Conservation (phyloP, 805 yeast genomes). For the Cyberlindnera nakhonratchasimensis region DNA sequence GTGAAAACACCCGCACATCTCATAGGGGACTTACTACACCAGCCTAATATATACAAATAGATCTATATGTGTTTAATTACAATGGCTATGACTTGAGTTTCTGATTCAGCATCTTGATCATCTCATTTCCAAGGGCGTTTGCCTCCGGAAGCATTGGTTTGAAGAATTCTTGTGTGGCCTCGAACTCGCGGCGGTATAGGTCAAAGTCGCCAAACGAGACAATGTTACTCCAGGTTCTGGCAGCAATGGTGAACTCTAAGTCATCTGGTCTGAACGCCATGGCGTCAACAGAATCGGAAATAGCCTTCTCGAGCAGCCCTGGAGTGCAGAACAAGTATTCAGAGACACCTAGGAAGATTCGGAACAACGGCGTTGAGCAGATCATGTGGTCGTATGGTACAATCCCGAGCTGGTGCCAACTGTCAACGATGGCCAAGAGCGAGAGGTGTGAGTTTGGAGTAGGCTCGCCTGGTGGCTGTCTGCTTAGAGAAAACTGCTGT, state of each 20-base stretch:
- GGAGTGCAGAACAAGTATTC: constrained; percentile 89
- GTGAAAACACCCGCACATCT: too few species aligned
- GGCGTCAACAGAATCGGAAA: constrained; percentile 66
- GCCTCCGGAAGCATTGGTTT: constrained; percentile 87
- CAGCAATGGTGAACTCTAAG: constrained; percentile 87
- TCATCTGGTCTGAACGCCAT: constrained; percentile 81
- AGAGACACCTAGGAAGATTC: constrained; percentile 91
- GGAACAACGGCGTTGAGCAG: constrained; percentile 89
- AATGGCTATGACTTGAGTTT: constrained; percentile 10
- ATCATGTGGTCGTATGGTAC: constrained; percentile 96
- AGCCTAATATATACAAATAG: too few species aligned
- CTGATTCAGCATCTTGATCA: constrained; percentile 61
- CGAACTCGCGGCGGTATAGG: constrained; percentile 68
- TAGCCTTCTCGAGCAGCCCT: constrained; percentile 73
- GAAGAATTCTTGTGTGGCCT: constrained; percentile 78
- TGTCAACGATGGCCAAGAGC: constrained; percentile 84
- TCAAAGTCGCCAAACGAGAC: constrained; percentile 73
- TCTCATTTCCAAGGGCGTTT: constrained; percentile 82
- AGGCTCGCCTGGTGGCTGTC: constrained; percentile 58
- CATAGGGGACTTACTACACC: too few species aligned
- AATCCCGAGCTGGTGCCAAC: constrained; percentile 82
- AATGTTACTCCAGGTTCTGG: constrained; percentile 80
- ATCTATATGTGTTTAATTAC: too few species aligned
- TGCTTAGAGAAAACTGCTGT: constrained; percentile 74
- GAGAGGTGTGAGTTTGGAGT: constrained; percentile 89